These are phyloP conservation scores for Bauhinia variegata DNA, from an alignment of 306 rosid species.

Conservation along the genomic window DNA sequence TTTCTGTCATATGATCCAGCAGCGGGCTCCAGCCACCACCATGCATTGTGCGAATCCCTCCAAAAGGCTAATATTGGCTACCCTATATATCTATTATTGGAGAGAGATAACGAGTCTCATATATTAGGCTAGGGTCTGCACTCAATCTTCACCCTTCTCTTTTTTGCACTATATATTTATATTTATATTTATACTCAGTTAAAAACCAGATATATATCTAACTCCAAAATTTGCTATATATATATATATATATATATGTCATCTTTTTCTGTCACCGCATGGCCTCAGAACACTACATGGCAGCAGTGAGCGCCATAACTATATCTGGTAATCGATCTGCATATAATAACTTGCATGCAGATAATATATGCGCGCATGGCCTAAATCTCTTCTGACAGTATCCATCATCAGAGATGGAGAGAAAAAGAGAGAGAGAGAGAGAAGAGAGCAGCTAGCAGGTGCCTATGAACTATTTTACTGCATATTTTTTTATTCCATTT, in stretches of 20 bases:
- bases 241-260: constrained; percentile 24
- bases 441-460: too few species aligned
- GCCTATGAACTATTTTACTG: not conserved
- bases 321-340: not conserved
- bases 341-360: constrained; percentile 21
- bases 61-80: constrained; percentile 62
- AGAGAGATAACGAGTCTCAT: constrained; percentile 31
- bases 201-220: constrained; percentile 19
- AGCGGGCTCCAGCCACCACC: constrained; percentile 46
- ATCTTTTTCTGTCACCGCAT: constrained; percentile 32
- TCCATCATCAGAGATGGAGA: too few species aligned
- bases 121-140: constrained; percentile 25
- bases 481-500: not conserved
- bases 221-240: constrained; percentile 21
- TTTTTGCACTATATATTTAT: not conserved
- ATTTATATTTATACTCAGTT: not conserved
- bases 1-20: constrained; percentile 50
- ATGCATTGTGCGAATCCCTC: constrained; percentile 51
- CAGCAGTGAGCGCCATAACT: constrained; percentile 29
- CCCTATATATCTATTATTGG: constrained; percentile 55
- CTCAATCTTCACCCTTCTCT: constrained; percentile 3
- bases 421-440: not conserved
- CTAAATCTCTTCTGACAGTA: constrained; percentile 13
- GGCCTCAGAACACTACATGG: constrained; percentile 7
- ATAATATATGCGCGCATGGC: not conserved